Conservation (phyloP, 352 stramenopile species). For the Phytophthora uliginosa region DNA sequence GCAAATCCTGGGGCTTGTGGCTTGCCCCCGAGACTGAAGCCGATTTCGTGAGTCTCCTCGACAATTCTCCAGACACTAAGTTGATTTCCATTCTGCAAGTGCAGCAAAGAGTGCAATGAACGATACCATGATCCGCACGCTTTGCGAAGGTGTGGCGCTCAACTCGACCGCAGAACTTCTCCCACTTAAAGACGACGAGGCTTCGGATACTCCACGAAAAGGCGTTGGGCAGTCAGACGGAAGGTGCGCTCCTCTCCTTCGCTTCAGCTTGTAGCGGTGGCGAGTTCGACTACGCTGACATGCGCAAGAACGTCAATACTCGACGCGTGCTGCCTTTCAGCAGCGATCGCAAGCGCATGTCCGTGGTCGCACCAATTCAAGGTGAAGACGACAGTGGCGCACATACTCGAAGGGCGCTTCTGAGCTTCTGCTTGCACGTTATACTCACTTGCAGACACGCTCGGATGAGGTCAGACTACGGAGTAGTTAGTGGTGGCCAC, state of each 20-base stretch:
- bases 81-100: slow-evolving; percentile 24
- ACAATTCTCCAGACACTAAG: not conserved
- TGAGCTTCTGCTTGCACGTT: slow-evolving; percentile 65
- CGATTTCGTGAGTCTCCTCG: slow-evolving; percentile 16
- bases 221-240: slow-evolving; percentile 56
- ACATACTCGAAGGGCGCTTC: slow-evolving; percentile 65
- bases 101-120: slow-evolving; percentile 8
- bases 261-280: slow-evolving; percentile 23
- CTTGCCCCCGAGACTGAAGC: slow-evolving; percentile 30
- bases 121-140: slow-evolving; percentile 30
- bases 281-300: slow-evolving; percentile 40
- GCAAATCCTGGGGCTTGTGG: no score
- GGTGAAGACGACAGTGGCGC: slow-evolving; percentile 21
- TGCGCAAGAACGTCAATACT: slow-evolving; percentile 31
- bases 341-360: slow-evolving; percentile 96
- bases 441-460: slow-evolving; percentile 32
- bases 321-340: slow-evolving; percentile 87
- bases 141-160: slow-evolving; percentile 80
- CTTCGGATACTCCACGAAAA: slow-evolving; percentile 24
- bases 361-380: slow-evolving; percentile 74
- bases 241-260: slow-evolving; percentile 60
- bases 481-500: slow-evolving; percentile 94
- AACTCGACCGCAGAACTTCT: slow-evolving; percentile 90
- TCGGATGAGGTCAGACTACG: slow-evolving; percentile 67
- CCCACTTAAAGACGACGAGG: slow-evolving; percentile 26